Base-by-base conservation (phyloP, 208 protist species). In the Acanthamoeba healyi region DNA sequence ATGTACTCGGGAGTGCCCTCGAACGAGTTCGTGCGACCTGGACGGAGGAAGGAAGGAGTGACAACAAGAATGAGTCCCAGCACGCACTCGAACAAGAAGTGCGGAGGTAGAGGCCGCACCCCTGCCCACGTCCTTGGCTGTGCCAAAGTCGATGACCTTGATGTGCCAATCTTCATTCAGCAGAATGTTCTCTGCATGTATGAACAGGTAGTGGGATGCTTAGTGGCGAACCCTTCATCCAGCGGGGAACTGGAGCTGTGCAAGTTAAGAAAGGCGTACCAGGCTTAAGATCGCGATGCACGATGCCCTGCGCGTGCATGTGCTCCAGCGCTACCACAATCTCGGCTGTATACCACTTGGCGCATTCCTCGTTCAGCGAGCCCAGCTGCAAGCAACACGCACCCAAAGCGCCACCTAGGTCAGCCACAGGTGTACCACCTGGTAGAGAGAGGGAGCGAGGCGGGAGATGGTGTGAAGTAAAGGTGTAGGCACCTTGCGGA, bases 281-380 rank as follows among this genome's bases (percentile, higher is more conserved):
- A 17, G 84, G 84, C 84, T 91, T 91, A 34, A 91, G 58, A 72
- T 74, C 54, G 46, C 74, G 89, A 81, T 97, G 96, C 1, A 97
- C 24, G 19, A 97, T 90, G 44, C 94, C 96, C 4, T 77, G 46
- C 17, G 26, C 67, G 87, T 98, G 97, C 2, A 98, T 84, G 92
- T 98, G 97, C 54, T 98, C 97, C 0, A 98, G 44, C 34, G 96
- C 97, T 19, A 95, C 58, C 1, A 97, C 95, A 97, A 99, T 96
- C 96, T 98, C 98, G 22, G 97, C 97, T 22, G 95, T 91, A 51
- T 98, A 98, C 79, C 97, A 97, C 22, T 91, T 67, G 0, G 95
- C 94, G 36, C 95, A 74, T 29, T 56, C 44, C 58, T 94, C 81
- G 38, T 72, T 74, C 19, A 98, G 97, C 19, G 86, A 93, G 24